Evolutionary conservation across 805 yeast species (phyloP).

Genomic region (Yamadazyma laniorum): DNA sequence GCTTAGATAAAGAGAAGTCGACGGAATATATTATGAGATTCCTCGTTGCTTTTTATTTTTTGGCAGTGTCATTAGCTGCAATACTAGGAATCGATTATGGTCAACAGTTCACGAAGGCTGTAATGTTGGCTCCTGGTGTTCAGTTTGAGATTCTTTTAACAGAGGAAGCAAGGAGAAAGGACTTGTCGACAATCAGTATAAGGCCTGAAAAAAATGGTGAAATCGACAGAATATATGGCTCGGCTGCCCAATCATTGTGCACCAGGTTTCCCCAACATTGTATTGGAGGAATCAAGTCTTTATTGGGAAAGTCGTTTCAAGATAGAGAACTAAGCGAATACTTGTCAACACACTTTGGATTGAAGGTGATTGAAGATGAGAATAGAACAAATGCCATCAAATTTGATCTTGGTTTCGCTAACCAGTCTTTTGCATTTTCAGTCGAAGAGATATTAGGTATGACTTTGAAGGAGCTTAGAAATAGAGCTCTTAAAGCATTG

Average conservation of each 20-base stretch:
- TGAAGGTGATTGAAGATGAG: slow-evolving; percentile 39
- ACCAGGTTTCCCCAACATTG: slow-evolving; percentile 74
- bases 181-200: slow-evolving; percentile 73
- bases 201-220: slow-evolving; percentile 42
- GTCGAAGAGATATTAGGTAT: slow-evolving; percentile 85
- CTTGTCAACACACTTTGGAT: slow-evolving; percentile 58
- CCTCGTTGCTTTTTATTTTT: slow-evolving; percentile 11
- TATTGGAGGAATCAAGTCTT: slow-evolving; percentile 61
- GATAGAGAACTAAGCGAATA: slow-evolving; percentile 50
- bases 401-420: slow-evolving; percentile 45
- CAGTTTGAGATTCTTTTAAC: slow-evolving; percentile 86
- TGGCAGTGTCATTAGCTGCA: slow-evolving; percentile 46
- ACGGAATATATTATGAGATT: slow-evolving; percentile 9
- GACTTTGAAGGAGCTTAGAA: slow-evolving; percentile 64
- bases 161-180: slow-evolving; percentile 89
- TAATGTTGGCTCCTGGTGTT: slow-evolving; percentile 85
- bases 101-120: slow-evolving; percentile 81
- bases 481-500: slow-evolving; percentile 63
- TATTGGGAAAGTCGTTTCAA: slow-evolving; percentile 63
- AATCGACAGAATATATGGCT: slow-evolving; percentile 74
- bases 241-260: slow-evolving; percentile 65
- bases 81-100: slow-evolving; percentile 89
- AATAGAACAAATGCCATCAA: slow-evolving; percentile 51
- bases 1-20: neutral
- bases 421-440: slow-evolving; percentile 32